These are phyloP conservation scores for Ogataea glucozyma DNA, from an alignment of 805 yeast genomes.

Conservation along the genomic window DNA sequence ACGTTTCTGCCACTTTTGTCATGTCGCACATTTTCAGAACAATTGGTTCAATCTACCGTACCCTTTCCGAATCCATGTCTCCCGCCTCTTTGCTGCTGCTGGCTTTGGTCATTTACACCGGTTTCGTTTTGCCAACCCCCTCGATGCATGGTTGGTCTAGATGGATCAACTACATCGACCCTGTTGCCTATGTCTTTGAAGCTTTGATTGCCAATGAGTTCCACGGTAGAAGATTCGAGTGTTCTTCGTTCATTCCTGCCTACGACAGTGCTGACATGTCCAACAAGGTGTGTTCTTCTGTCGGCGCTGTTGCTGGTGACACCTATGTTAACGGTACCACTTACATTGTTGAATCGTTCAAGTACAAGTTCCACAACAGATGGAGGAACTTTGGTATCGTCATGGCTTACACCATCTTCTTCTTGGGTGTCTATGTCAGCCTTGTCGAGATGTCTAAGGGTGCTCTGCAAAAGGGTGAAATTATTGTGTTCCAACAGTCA, in stretches of 20 bases:
- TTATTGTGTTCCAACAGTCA: conserved; percentile 56
- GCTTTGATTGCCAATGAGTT: conserved; percentile 61
- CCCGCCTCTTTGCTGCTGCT: conserved; percentile 54
- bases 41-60: conserved; percentile 47
- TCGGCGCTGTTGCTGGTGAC: conserved; percentile 61
- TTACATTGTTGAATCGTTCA: conserved; percentile 51
- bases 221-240: conserved; percentile 44
- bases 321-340: conserved; percentile 56
- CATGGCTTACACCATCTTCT: conserved; percentile 54
- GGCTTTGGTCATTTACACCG: conserved; percentile 51
- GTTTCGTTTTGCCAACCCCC: conserved; percentile 56
- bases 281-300: conserved; percentile 38
- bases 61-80: conserved; percentile 54
- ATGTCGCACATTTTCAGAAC: conserved; percentile 57
- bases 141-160: conserved; percentile 61
- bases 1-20: conserved; percentile 42
- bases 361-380: conserved; percentile 54
- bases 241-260: conserved; percentile 50
- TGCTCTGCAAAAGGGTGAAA: conserved; percentile 72
- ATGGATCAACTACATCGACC: conserved; percentile 61
- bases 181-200: conserved; percentile 58
- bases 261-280: conserved; percentile 28
- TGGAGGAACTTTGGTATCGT: conserved; percentile 84
- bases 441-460: conserved; percentile 60
- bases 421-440: conserved; percentile 52